These are phyloP conservation scores for Citrus hindsii DNA, from an alignment of 345 rosid species.

Conservation along the genomic window DNA sequence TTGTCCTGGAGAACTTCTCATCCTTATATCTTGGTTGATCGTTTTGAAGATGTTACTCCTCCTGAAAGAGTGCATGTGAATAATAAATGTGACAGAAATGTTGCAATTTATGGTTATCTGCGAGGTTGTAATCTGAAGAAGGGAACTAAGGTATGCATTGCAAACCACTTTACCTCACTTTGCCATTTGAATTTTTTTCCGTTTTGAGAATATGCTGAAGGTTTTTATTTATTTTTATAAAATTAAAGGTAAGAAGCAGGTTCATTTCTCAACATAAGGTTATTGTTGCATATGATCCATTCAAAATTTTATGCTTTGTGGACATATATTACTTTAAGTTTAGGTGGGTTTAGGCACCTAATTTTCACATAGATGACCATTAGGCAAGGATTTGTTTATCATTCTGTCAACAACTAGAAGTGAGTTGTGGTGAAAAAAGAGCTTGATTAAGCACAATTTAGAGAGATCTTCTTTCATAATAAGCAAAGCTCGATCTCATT, in stretches of 20 bases:
- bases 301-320: background rate
- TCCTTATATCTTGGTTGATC: slow-evolving; percentile 88
- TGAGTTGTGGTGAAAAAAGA: background rate
- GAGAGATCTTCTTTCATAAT: background rate
- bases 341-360: background rate
- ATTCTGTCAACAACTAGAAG: background rate
- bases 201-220: no score
- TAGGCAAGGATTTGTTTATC: background rate
- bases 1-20: slow-evolving; percentile 87
- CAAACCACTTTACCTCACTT: slow-evolving; percentile 11
- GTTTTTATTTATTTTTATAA: background rate
- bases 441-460: background rate
- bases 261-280: background rate
- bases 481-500: background rate
- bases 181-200: background rate
- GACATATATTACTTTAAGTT: background rate
- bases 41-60: slow-evolving; percentile 93
- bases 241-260: no score
- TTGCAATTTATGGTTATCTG: slow-evolving; percentile 83
- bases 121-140: slow-evolving; percentile 44
- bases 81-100: slow-evolving; percentile 82
- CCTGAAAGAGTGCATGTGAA: slow-evolving; percentile 65
- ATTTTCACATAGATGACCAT: background rate
- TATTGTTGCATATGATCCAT: background rate
- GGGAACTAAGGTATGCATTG: slow-evolving; percentile 54